phyloP scores from a whole-genome alignment of 495 filamentous ascomycete species.

The Aspergillus affinis region DNA sequence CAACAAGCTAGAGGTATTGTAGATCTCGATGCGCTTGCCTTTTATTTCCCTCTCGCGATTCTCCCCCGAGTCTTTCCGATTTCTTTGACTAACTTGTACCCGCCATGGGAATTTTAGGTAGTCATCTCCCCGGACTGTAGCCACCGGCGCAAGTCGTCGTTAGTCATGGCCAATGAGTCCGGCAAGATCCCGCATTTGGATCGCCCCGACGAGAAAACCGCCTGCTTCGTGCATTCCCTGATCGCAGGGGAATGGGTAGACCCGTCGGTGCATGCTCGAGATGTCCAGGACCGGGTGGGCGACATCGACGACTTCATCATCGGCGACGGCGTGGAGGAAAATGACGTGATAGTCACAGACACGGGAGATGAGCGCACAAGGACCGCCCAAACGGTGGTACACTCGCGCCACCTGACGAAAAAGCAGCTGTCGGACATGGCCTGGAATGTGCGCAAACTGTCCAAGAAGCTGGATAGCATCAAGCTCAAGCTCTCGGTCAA shows the following conservation, averaged over 20 bases:
- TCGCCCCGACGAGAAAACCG: slow-evolving; percentile 51
- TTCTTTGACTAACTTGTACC: not conserved
- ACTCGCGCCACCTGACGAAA: slow-evolving; percentile 79
- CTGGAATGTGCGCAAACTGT: slow-evolving; percentile 87
- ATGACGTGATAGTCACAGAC: slow-evolving; percentile 24
- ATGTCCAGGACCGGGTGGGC: slow-evolving; percentile 34
- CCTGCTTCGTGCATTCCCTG: slow-evolving; percentile 83
- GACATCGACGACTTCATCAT: slow-evolving; percentile 23
- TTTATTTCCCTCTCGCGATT: not conserved
- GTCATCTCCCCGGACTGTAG: slow-evolving; percentile 67
- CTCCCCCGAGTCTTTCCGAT: not conserved
- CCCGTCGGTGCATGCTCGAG: slow-evolving; percentile 15
- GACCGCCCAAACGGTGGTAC: slow-evolving; percentile 34
- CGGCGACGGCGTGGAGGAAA: slow-evolving; percentile 23
- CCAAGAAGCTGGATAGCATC: slow-evolving; percentile 78
- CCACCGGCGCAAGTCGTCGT: slow-evolving; percentile 84
- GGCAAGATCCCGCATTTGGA: slow-evolving; percentile 38
- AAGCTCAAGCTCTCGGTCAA: slow-evolving; percentile 75
- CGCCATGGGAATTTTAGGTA: slow-evolving; percentile 52
- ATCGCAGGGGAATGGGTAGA: slow-evolving; percentile 56
- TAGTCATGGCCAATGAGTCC: slow-evolving; percentile 60
- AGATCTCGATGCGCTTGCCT: not conserved
- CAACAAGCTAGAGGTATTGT: slow-evolving; percentile 49
- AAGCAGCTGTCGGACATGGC: slow-evolving; percentile 94
- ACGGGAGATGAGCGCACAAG: slow-evolving; percentile 26